Conservation (phyloP, 1,284 basidiomycete genomes). For the Pyrrhoderma lamaoense region DNA sequence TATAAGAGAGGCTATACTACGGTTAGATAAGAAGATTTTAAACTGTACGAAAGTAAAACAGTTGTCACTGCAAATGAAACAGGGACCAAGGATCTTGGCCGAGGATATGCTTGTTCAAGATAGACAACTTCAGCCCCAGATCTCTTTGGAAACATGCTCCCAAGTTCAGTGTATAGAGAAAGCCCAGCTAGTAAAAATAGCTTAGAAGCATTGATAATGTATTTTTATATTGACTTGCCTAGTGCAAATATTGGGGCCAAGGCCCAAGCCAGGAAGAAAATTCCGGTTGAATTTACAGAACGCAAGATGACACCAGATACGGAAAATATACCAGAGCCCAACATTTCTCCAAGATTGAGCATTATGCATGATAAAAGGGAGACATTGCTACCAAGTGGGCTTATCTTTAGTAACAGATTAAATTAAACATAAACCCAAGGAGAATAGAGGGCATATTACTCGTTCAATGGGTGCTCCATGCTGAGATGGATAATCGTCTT, state of each 20-base stretch:
- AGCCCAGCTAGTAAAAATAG: conserved; percentile 21
- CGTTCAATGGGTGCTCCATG: conserved; percentile 16
- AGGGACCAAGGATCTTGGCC: conserved; percentile 29
- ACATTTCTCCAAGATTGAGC: conserved; percentile 32
- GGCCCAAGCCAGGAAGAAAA: conserved; percentile 38
- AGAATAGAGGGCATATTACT: background rate
- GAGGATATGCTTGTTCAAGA: conserved; percentile 40
- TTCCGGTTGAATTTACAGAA: conserved; percentile 36
- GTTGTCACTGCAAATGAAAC: conserved; percentile 38
- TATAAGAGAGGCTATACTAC: no score
- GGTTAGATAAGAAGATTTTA: background rate
- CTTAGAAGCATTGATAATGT: background rate
- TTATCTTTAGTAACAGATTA: conserved; percentile 23
- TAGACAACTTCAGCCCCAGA: conserved; percentile 43
- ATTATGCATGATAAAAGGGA: conserved; percentile 34
- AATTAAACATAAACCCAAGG: background rate
- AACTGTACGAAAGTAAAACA: conserved; percentile 31
- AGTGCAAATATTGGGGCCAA: conserved; percentile 33
- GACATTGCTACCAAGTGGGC: conserved; percentile 37
- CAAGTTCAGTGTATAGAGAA: conserved; percentile 25
- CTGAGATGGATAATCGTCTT: background rate
- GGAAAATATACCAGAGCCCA: conserved; percentile 38
- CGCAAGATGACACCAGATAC: conserved; percentile 35
- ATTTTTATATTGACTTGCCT: conserved; percentile 21
- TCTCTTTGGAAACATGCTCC: conserved; percentile 36